A percentile compares a stretch with the other conserved stretches of the same genome.
Evolutionary conservation across 768 basidiomycete genomes (phyloP).

Genomic region (Lentinula raphanica): DNA sequence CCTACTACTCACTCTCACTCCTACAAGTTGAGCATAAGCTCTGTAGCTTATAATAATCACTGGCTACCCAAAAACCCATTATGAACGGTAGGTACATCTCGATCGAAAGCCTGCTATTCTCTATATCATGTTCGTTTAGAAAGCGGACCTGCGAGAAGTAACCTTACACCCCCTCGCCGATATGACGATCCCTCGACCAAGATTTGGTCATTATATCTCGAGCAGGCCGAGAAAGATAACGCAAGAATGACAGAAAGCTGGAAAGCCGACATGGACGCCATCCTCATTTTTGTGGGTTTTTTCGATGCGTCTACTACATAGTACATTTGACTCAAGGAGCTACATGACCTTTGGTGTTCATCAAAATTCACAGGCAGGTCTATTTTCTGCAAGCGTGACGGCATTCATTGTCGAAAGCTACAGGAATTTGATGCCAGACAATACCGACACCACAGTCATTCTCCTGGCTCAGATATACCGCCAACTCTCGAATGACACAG

Average conservation of each 20-base stretch:
- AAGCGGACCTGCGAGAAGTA: background rate
- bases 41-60: too few species aligned
- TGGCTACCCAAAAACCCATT: too few species aligned
- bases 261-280: slow-evolving; percentile 38
- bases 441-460: slow-evolving; percentile 19
- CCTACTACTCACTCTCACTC: too few species aligned
- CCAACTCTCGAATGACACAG: slow-evolving; percentile 21
- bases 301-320: too few species aligned
- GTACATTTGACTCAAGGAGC: too few species aligned
- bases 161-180: background rate
- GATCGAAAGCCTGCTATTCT: background rate
- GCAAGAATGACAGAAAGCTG: slow-evolving; percentile 27
- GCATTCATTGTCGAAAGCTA: slow-evolving; percentile 36
- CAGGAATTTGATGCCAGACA: slow-evolving; percentile 25
- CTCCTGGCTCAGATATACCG: slow-evolving; percentile 27
- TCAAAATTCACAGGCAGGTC: slow-evolving; percentile 24
- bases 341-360: background rate
- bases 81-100: background rate
- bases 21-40: too few species aligned
- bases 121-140: background rate
- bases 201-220: slow-evolving; percentile 34
- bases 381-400: slow-evolving; percentile 36
- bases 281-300: slow-evolving; percentile 33
- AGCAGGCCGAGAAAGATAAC: slow-evolving; percentile 29
- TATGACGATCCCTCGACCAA: slow-evolving; percentile 31